phyloP scores from a whole-genome alignment of 2,329 filamentous ascomycete species.

The Chrysoporthe cubensis region DNA sequence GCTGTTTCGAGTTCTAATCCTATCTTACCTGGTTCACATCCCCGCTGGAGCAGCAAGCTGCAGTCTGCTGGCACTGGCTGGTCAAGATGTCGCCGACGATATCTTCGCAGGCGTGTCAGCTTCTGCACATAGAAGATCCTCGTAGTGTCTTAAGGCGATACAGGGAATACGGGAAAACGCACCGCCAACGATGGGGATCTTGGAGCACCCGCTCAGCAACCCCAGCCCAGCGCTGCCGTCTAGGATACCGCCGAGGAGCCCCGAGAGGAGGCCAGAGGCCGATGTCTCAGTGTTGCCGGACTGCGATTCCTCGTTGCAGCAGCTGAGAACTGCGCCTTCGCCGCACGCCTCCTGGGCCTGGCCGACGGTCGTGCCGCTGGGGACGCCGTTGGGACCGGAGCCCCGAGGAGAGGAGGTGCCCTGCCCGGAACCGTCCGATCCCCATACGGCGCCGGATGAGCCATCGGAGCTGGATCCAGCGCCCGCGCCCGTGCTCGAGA shows the following conservation, averaged over 20 bases:
- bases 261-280: neutral
- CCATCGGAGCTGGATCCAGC: too few relatives aligned
- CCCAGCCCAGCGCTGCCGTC: neutral
- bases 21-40: slow-evolving; percentile 12
- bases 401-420: neutral
- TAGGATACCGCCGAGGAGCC: neutral
- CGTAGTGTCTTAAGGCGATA: too few relatives aligned
- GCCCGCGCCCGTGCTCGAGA: too few relatives aligned
- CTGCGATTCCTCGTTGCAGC: slow-evolving; percentile 7
- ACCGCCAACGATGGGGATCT: slow-evolving; percentile 1
- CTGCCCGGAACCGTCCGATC: neutral
- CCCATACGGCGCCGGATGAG: neutral
- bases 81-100: neutral
- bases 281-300: neutral
- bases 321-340: neutral
- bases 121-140: neutral
- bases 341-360: slow-evolving; percentile 7
- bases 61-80: slow-evolving; percentile 14
- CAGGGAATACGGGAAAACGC: neutral
- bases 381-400: neutral
- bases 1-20: neutral
- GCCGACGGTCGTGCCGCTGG: neutral
- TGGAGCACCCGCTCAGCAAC: slow-evolving; percentile 9
- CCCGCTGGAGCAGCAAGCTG: neutral
- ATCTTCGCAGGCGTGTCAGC: neutral